phyloP scores from a whole-genome alignment of 169 alveolate species.

The Plasmodium yoelii region DNA sequence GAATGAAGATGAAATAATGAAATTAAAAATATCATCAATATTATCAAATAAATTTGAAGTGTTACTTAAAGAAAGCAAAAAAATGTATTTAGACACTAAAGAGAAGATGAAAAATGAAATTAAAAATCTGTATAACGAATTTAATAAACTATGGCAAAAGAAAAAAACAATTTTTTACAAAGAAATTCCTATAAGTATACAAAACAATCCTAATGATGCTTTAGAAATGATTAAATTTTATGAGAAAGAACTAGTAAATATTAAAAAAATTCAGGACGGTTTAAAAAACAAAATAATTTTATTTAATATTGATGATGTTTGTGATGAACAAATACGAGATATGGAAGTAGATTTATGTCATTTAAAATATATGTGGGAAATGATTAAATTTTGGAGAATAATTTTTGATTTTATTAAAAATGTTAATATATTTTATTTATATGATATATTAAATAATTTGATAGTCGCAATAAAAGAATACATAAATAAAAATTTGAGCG shows the following conservation, averaged over 20 bases:
- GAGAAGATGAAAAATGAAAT: constrained; percentile 77
- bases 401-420: constrained; percentile 64
- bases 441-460: constrained; percentile 53
- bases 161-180: constrained; percentile 64
- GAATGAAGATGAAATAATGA: constrained; percentile 76
- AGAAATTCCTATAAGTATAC: constrained; percentile 62
- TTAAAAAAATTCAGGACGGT: constrained; percentile 34
- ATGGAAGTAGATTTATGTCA: constrained; percentile 60
- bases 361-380: constrained; percentile 62
- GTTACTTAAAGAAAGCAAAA: constrained; percentile 58
- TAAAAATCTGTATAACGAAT: constrained; percentile 71
- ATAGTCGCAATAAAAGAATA: constrained; percentile 41
- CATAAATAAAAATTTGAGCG: constrained; percentile 22
- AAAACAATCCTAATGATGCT: constrained; percentile 64
- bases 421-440: constrained; percentile 67
- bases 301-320: constrained; percentile 74
- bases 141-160: constrained; percentile 74
- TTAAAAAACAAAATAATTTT: constrained; percentile 52
- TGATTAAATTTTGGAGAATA: constrained; percentile 58
- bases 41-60: constrained; percentile 65
- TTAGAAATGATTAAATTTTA: constrained; percentile 39
- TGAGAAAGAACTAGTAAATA: constrained; percentile 60
- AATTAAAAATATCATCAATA: constrained; percentile 56
- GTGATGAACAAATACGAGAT: constrained; percentile 71
- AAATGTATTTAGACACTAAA: constrained; percentile 65